These are phyloP conservation scores for Sclerospora graminicola DNA, from an alignment of 352 stramenopile genomes.

Conservation along the genomic window DNA sequence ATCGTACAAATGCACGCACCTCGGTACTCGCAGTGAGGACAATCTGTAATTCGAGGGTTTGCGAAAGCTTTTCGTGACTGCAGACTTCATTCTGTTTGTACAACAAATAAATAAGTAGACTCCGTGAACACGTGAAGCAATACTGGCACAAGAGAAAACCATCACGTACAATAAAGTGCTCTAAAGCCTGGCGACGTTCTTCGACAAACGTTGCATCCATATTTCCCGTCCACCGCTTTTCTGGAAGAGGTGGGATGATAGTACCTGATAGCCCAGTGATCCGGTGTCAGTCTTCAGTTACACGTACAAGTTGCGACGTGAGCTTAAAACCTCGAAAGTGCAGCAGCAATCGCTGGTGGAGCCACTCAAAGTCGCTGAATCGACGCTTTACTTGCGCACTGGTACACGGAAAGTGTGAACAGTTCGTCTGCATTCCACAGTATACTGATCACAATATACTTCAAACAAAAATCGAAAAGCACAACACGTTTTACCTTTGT, in stretches of 20 bases:
- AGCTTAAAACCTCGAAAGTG: slow-evolving; percentile 58
- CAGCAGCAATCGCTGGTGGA: slow-evolving; percentile 68
- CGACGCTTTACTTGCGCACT: slow-evolving; percentile 73
- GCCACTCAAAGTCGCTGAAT: slow-evolving; percentile 88
- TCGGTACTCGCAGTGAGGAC: slow-evolving; percentile 74
- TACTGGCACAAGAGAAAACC: background rate
- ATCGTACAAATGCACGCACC: slow-evolving; percentile 21
- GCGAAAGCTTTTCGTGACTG: slow-evolving; percentile 72
- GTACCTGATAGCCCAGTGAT: slow-evolving; percentile 29
- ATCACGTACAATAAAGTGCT: slow-evolving; percentile 74
- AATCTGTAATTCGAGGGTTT: slow-evolving; percentile 76
- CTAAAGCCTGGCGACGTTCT: slow-evolving; percentile 74
- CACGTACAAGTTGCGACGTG: background rate
- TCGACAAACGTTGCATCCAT: slow-evolving; percentile 87
- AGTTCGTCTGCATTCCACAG: slow-evolving; percentile 38
- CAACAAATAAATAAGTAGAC: background rate
- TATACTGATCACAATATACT: background rate
- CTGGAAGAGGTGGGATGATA: slow-evolving; percentile 82
- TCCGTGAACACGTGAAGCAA: background rate
- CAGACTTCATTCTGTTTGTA: slow-evolving; percentile 74
- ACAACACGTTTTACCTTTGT: slow-evolving; percentile 45
- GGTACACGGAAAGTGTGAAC: slow-evolving; percentile 46
- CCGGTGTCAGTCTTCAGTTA: background rate
- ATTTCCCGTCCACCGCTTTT: slow-evolving; percentile 84
- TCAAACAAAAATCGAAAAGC: background rate